Conservation (phyloP, 1,284 basidiomycete genomes). For the Butyriboletus appendiculatus region DNA sequence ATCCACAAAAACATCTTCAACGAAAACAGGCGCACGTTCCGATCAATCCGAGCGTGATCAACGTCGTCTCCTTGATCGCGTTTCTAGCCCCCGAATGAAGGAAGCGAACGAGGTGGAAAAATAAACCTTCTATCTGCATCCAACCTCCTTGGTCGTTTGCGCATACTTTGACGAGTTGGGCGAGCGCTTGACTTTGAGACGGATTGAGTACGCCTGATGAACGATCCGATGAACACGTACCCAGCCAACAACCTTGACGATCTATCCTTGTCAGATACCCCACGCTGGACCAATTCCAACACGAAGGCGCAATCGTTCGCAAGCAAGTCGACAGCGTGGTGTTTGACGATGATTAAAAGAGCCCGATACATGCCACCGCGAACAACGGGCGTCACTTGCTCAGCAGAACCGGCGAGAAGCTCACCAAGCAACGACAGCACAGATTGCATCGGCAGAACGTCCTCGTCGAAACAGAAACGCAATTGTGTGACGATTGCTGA, state of each 20-base stretch:
- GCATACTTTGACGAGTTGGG: slow-evolving; percentile 47
- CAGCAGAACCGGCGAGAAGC: slow-evolving; percentile 48
- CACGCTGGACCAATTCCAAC: slow-evolving; percentile 44
- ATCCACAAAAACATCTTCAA: background rate
- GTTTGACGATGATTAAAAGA: slow-evolving; percentile 47
- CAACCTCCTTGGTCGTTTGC: slow-evolving; percentile 31
- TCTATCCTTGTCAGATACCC: slow-evolving; percentile 56
- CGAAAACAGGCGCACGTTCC: slow-evolving; percentile 53
- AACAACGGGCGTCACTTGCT: slow-evolving; percentile 47
- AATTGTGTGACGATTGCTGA: slow-evolving; percentile 17
- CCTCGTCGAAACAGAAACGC: slow-evolving; percentile 8
- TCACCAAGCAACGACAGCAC: slow-evolving; percentile 23
- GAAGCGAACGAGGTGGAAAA: slow-evolving; percentile 49
- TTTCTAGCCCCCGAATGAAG: slow-evolving; percentile 44
- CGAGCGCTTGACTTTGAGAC: slow-evolving; percentile 46
- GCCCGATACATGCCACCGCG: slow-evolving; percentile 47
- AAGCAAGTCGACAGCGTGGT: slow-evolving; percentile 44
- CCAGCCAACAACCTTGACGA: slow-evolving; percentile 66
- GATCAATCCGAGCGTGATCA: slow-evolving; percentile 60
- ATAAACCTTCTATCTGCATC: slow-evolving; percentile 43
- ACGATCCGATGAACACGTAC: slow-evolving; percentile 41
- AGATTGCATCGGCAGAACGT: slow-evolving; percentile 28
- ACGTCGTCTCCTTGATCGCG: slow-evolving; percentile 56
- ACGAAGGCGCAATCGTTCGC: slow-evolving; percentile 31
- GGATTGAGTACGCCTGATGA: slow-evolving; percentile 13